Evolutionary conservation across 2,329 filamentous ascomycete genomes (phyloP), one percentile per base, ranked within the genome.

Genomic region (Neoarthrinium moseri): DNA sequence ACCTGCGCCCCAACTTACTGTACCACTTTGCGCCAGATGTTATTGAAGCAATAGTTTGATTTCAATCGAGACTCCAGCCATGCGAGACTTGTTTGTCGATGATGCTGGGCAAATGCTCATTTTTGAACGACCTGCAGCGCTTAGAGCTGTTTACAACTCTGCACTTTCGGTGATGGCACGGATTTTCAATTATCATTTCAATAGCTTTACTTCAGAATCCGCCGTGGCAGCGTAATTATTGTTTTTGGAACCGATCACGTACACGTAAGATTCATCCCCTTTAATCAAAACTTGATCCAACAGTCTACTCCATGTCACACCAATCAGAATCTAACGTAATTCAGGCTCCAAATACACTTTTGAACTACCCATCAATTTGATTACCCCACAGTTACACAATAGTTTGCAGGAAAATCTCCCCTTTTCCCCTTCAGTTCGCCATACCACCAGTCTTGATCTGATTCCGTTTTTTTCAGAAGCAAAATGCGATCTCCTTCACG

Each of bases 391-490:
- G 32, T 4, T 34, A 34, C 32, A 34, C 32, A 34, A 34, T 34
- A 34, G 32, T 34, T 34, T 34, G 32, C 32, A 34, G 32, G 32
- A 18, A 34, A 34, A 34, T 34, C 32, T 34, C 32, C 32, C 32
- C 32, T 34, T 34, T 34, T 34, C 32, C 32, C 32, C 17, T 34
- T 34, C 32, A 34, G 32, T 34, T 34, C 32, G 32, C 32, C 32
- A 34, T 8, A 34, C 32, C 32, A 34, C 32, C 32, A 34, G 32
- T 34, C 32, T 17, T 34, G 32, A 34, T 34, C 32, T 34, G 32
- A 34, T 34, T 7, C 32, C 32, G 32, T 34, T 17, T 34, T 34
- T 17, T 34, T 34, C 32, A 34, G 32, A 34, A 34, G 12, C 32
- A 34, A 18, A 34, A 34, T 34, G 32, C 32, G 32, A 34, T 34